Base-by-base conservation (phyloP, 768 basidiomycete species). In the Lyophyllum shimeji region DNA sequence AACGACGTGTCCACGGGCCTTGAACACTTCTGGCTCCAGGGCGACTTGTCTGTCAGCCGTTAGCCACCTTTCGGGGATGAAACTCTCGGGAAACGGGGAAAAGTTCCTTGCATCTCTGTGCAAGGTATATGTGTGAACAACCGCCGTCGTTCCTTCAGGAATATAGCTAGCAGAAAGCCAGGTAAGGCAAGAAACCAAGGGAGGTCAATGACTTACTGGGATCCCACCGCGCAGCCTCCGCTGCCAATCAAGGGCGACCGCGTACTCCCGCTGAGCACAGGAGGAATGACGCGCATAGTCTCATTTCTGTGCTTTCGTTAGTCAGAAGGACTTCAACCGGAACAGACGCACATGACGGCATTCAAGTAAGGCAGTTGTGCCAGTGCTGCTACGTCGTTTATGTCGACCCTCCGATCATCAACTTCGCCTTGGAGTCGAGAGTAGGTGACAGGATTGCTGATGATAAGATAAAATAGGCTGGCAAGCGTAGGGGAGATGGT, bases 41-140 rank as follows among this genome's bases (percentile, higher is more conserved):
- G 44, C 50, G 31, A 55, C 52, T 53, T 65, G 62, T 24, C 52
- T 56, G 2, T 60, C 63, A 21, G 57, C 50, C 3, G 65, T n/a
- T 9, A 74, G 55, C 74, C 75, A 76, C 23, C 74, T 61, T 54
- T 77, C 74, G 0, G 74, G 76, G 51, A 72, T 63, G 59, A 76
- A 76, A 11, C 55, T 58, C 15, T 76, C 70, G 3, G 74, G 71
- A n/a, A 63, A 55, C 0, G 75, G 71, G 23, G 67, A 72, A 60
- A 77, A 76, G 60, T 76, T 74, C 13, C 68, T 63, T 18, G 71
- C 63, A 52, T 73, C 71, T 11, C 70, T 70, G 24, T 77, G 76
- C n/a, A 76, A 55, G n/a, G 66, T 59, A 50, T 69, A 74, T 1
- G 72, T 70, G 20, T 73, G 68, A n/a, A 76, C 64, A 33, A 64